A percentile compares a stretch with the other conserved stretches of the same genome.
Evolutionary conservation across 106 monocot genomes (phyloP).

Genomic region (Chionographis japonica): DNA sequence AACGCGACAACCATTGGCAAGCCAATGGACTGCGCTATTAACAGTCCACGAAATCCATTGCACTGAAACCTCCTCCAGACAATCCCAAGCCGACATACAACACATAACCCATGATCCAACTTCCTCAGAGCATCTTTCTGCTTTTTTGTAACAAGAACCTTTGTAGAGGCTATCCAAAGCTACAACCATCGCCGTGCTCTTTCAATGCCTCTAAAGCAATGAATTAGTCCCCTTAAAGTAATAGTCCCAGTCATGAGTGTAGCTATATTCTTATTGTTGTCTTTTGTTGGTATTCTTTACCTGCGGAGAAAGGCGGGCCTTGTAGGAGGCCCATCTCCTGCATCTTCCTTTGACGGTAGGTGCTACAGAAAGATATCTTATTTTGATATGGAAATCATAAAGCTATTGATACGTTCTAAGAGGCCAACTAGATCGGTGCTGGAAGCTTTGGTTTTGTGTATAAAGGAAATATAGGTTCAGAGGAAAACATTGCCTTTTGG

Average conservation of each 20-base stretch:
- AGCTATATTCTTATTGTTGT: background rate
- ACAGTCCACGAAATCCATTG: too few relatives aligned
- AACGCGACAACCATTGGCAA: too few relatives aligned
- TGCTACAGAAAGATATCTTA: background rate
- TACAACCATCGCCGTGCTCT: slow-evolving; percentile 21
- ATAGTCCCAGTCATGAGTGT: background rate
- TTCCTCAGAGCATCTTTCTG: too few relatives aligned
- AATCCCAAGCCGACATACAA: too few relatives aligned
- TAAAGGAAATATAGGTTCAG: slow-evolving; percentile 2
- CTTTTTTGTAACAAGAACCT: slow-evolving; percentile 20
- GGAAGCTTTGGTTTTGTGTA: slow-evolving; percentile 26
- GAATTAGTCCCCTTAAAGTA: background rate
- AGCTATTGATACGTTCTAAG: slow-evolving; percentile 13
- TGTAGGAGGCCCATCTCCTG: background rate
- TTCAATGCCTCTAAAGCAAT: background rate
- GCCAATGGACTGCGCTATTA: too few relatives aligned
- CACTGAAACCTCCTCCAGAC: too few relatives aligned
- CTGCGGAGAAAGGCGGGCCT: too few relatives aligned
- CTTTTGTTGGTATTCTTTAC: too few relatives aligned
- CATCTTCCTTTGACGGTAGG: background rate
- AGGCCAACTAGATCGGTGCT: slow-evolving; percentile 3
- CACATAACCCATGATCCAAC: too few relatives aligned
- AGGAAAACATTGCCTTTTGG: too few relatives aligned
- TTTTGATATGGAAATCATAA: slow-evolving; percentile 4
- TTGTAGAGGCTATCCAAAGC: slow-evolving; percentile 21